Evolutionary conservation across 2,329 filamentous ascomycete genomes (phyloP).

Genomic region (Chaetomium strumarium): DNA sequence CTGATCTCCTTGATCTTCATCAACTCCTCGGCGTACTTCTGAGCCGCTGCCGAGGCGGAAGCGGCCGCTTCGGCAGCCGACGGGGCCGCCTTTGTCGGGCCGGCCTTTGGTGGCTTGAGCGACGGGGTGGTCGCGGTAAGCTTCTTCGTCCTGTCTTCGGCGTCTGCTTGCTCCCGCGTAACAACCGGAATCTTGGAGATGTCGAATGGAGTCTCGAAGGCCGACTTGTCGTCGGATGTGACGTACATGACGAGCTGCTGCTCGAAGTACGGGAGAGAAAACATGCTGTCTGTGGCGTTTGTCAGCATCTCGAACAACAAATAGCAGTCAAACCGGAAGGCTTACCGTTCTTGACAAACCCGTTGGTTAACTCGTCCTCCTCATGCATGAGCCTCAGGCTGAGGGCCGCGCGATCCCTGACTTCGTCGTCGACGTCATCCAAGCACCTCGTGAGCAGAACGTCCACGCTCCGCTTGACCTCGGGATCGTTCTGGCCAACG

Average conservation of each 20-base stretch:
- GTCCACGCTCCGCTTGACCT: slow-evolving; percentile 92
- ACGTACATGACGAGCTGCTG: slow-evolving; percentile 98
- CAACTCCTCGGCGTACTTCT: slow-evolving; percentile 84
- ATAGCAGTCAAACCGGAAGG: background rate
- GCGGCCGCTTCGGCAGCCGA: slow-evolving; percentile 69
- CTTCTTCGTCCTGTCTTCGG: slow-evolving; percentile 95
- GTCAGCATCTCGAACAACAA: background rate
- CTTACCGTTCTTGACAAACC: slow-evolving; percentile 89
- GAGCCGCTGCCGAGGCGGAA: slow-evolving; percentile 70
- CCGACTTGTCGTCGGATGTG: slow-evolving; percentile 80
- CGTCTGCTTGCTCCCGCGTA: slow-evolving; percentile 90
- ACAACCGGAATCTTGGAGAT: slow-evolving; percentile 87
- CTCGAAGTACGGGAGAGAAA: slow-evolving; percentile 89
- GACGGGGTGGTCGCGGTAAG: slow-evolving; percentile 87
- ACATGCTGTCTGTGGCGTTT: slow-evolving; percentile 71
- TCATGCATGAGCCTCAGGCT: slow-evolving; percentile 90
- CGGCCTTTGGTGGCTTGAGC: slow-evolving; percentile 83
- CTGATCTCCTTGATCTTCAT: slow-evolving; percentile 86
- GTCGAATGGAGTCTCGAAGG: slow-evolving; percentile 82
- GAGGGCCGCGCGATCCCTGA: slow-evolving; percentile 87
- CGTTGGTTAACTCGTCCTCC: slow-evolving; percentile 76
- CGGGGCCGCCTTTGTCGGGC: slow-evolving; percentile 64
- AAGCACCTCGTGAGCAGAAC: slow-evolving; percentile 89
- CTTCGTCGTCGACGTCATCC: slow-evolving; percentile 96
- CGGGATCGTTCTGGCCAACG: slow-evolving; percentile 89